Conservation (phyloP, 345 rosid species). For the Arabis alpina region DNA sequence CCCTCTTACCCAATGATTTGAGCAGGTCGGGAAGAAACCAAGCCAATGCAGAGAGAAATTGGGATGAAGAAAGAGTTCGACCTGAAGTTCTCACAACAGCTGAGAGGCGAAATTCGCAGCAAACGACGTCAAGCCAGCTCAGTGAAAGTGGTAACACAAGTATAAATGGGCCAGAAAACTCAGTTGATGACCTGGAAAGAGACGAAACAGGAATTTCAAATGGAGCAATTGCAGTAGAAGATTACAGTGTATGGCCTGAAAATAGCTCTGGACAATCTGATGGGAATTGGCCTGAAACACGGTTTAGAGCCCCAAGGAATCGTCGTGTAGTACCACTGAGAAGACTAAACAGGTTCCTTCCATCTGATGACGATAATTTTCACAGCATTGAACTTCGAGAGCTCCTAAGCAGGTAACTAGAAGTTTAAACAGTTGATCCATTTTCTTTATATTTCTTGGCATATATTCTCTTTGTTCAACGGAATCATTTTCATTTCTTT, state of each 20-base stretch:
- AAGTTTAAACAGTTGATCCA: not conserved
- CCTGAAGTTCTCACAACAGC: constrained; percentile 50
- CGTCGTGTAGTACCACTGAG: constrained; percentile 67
- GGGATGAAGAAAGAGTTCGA: constrained; percentile 64
- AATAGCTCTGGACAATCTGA: constrained; percentile 57
- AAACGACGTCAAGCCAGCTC: constrained; percentile 47
- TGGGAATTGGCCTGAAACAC: constrained; percentile 66
- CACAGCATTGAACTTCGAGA: constrained; percentile 98
- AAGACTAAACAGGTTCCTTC: constrained; percentile 89
- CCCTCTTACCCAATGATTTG: constrained; percentile 52
- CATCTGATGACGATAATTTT: constrained; percentile 92
- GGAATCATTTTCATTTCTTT: constrained; percentile 6
- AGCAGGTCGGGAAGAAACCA: constrained; percentile 48
- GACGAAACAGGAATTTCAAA: constrained; percentile 53
- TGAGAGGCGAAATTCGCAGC: constrained; percentile 62
- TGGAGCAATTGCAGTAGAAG: constrained; percentile 56
- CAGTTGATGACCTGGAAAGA: constrained; percentile 58
- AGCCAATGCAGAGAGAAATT: constrained; percentile 47
- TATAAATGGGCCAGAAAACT: constrained; percentile 59
- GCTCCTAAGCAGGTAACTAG: constrained; percentile 88
- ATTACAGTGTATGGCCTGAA: constrained; percentile 64
- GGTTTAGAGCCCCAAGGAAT: constrained; percentile 64
- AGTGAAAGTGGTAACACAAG: constrained; percentile 56
- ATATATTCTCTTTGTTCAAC: constrained; percentile 3
- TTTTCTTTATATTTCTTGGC: not conserved